Conservation (phyloP, 768 basidiomycete species). For the Paxillus involutus region DNA sequence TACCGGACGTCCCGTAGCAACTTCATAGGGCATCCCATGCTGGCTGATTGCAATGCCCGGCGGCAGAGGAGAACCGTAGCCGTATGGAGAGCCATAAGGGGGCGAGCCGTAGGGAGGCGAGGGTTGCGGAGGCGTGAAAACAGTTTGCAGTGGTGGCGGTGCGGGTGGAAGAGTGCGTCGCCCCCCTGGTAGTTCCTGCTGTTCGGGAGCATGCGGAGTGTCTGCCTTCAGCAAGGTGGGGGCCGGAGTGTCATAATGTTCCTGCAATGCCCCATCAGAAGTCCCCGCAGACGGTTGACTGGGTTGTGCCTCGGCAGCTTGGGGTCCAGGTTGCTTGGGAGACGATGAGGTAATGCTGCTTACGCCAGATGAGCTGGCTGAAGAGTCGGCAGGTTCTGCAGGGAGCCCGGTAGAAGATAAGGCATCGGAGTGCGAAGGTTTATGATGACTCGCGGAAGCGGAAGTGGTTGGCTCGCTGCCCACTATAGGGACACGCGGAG, state of each 20-base stretch:
- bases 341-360: slow-evolving; percentile 5
- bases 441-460: slow-evolving; percentile 17
- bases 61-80: slow-evolving; percentile 55
- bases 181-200: slow-evolving; percentile 17
- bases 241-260: slow-evolving; percentile 25
- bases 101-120: slow-evolving; percentile 67
- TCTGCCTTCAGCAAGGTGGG: slow-evolving; percentile 31
- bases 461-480: slow-evolving; percentile 31
- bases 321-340: slow-evolving; percentile 5
- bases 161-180: slow-evolving; percentile 36
- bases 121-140: slow-evolving; percentile 39
- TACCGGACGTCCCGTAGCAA: slow-evolving; percentile 79
- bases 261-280: slow-evolving; percentile 22
- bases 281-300: slow-evolving; percentile 5
- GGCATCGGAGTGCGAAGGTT: background rate
- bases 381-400: slow-evolving; percentile 8
- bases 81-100: slow-evolving; percentile 67
- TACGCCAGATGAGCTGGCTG: slow-evolving; percentile 8
- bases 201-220: slow-evolving; percentile 19
- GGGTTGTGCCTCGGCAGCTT: slow-evolving; percentile 8
- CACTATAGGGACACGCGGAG: slow-evolving; percentile 24
- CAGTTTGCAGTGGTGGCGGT: slow-evolving; percentile 45
- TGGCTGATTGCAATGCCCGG: slow-evolving; percentile 73
- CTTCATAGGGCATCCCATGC: slow-evolving; percentile 79
- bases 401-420: slow-evolving; percentile 8